Base-by-base conservation (phyloP, 305 asterid genomes). In the Fraxinus floribunda region DNA sequence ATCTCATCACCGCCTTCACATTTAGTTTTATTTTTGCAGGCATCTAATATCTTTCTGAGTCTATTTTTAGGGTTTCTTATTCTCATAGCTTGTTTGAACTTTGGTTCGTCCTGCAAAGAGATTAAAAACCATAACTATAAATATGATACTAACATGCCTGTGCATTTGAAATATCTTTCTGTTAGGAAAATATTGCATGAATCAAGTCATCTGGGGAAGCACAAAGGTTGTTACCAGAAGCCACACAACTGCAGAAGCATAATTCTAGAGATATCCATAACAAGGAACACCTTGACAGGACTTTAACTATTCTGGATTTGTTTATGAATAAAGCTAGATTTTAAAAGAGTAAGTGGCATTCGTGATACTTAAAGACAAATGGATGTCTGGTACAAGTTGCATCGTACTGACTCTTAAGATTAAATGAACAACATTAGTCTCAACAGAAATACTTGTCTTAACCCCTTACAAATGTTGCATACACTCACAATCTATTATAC, bases 1-100 rank as follows among this genome's bases (percentile, higher is more conserved):
- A 96, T 91, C 76, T 94, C 99, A 76, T 96, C 98, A 60, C 98
- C 98, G 64, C 98, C 99, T 44, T 92, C 98, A 80, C 99, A 96
- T 84, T 91, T 94, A 74, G 87, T 73, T 90, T 92, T 96, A 90
- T 92, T 92, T 85, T 93, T 93, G 91, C 97, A 96, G 55, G 97
- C 96, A 78, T 94, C 98, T 82, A 91, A 88, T 60, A 93, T 92
- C 92, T 89, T 96, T 84, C 68, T 92, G 18, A 96, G 89, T 85
- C 91, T 93, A 76, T 91, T 91, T 86, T 93, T 96, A 18, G 99
- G 99, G 83, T 93, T 96, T 76, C 91, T 88, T 60, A 93, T 93
- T 74, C 94, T 91, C 92, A 87, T 78, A 15, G 98, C 97, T 86
- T 91, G 97, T 90, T 92, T 92, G 84, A 94, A 93, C 87, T 94